Conservation (phyloP, 1,284 basidiomycete species). For the Agroathelia rolfsii region DNA sequence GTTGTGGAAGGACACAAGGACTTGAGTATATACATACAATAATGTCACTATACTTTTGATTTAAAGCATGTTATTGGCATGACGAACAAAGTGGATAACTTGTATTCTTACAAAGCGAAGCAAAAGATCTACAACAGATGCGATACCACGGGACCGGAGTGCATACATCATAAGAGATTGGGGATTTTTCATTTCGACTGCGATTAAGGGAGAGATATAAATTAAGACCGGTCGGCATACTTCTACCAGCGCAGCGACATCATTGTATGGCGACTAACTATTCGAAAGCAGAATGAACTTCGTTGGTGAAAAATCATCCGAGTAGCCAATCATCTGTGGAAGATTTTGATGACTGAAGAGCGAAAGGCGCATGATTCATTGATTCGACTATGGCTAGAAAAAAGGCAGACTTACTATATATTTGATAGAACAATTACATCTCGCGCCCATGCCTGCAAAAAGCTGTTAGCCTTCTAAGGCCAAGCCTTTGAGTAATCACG, state of each 20-base stretch:
- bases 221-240: conserved; percentile 10
- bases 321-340: conserved; percentile 44
- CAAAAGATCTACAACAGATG: conserved; percentile 25
- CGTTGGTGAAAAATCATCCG: conserved; percentile 32
- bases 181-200: conserved; percentile 31
- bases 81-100: conserved; percentile 7
- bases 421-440: conserved; percentile 43
- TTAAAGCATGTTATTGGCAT: background rate
- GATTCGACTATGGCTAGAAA: background rate
- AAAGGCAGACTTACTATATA: conserved; percentile 28
- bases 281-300: conserved; percentile 43
- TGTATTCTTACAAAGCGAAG: conserved; percentile 27
- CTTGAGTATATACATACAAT: conserved; percentile 19
- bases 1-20: background rate
- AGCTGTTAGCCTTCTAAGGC: background rate
- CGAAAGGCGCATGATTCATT: conserved; percentile 1
- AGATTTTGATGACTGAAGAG: conserved; percentile 39
- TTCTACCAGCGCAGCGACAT: background rate
- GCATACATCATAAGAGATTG: conserved; percentile 20
- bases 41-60: conserved; percentile 37
- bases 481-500: conserved; percentile 2
- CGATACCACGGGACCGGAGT: conserved; percentile 23
- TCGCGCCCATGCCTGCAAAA: conserved; percentile 33
- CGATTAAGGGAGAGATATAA: too few relatives aligned
- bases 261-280: too few relatives aligned